Percentiles rank a stretch among this genome's conserved stretches.
Evolutionary conservation across 768 basidiomycete species (phyloP).

Genomic region (Boletus sp.): DNA sequence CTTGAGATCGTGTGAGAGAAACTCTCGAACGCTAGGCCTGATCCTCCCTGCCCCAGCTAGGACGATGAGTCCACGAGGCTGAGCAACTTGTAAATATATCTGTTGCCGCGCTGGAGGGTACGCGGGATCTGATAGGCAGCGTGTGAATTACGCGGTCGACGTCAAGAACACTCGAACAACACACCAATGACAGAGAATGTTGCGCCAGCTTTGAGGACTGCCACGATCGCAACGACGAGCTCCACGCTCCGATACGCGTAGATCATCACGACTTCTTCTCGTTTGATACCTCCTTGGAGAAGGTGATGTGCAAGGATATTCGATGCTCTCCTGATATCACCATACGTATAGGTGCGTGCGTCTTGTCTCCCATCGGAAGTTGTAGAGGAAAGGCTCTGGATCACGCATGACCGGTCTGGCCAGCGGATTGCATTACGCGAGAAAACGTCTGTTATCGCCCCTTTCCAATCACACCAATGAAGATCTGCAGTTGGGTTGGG

Average conservation of each 20-base stretch:
- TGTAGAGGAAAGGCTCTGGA: constrained; percentile 62
- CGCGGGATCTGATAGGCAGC: constrained; percentile 69
- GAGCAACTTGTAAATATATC: constrained; percentile 89
- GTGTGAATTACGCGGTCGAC: neutral
- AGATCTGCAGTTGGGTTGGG: constrained; percentile 86
- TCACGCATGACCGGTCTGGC: constrained; percentile 84
- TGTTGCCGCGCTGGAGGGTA: constrained; percentile 93
- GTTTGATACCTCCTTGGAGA: constrained; percentile 76
- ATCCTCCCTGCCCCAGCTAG: constrained; percentile 88
- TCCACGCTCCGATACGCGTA: constrained; percentile 96
- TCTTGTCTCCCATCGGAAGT: constrained; percentile 44
- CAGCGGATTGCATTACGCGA: constrained; percentile 75
- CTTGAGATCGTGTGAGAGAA: constrained; percentile 69
- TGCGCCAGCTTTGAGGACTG: constrained; percentile 90
- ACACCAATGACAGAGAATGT: constrained; percentile 96
- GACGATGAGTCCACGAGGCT: constrained; percentile 86
- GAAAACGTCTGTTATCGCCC: constrained; percentile 95
- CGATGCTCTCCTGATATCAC: constrained; percentile 74
- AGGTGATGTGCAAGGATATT: constrained; percentile 91
- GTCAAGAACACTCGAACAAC: constrained; percentile 25
- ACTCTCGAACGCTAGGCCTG: constrained; percentile 76
- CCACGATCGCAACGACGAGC: constrained; percentile 96
- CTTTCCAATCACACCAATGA: constrained; percentile 97
- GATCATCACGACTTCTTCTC: constrained; percentile 97
- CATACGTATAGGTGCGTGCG: constrained; percentile 68